Conservation (phyloP, 208 protist species). For the Trypanosoma melophagium region DNA sequence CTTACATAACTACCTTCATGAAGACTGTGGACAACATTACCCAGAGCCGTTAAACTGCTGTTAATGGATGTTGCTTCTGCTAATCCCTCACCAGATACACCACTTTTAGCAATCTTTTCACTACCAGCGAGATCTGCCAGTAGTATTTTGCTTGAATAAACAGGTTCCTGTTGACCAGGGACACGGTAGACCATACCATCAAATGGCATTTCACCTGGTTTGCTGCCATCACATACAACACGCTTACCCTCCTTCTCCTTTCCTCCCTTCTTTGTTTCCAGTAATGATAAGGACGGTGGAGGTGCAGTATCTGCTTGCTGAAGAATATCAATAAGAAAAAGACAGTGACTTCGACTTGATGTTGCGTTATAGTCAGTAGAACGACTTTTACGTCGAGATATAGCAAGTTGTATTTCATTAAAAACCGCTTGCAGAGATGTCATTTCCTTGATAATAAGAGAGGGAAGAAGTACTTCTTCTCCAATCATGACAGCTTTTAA, state of each 20-base stretch:
- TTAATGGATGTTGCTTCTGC: slow-evolving; percentile 61
- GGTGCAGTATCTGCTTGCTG: slow-evolving; percentile 73
- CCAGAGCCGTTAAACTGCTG: slow-evolving; percentile 63
- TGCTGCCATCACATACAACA: not conserved
- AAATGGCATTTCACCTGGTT: slow-evolving; percentile 69
- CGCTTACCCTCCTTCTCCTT: slow-evolving; percentile 21
- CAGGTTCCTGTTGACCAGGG: slow-evolving; percentile 71
- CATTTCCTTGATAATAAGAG: slow-evolving; percentile 37
- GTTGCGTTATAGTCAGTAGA: slow-evolving; percentile 48
- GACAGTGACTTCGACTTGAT: slow-evolving; percentile 62
- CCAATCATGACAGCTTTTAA: slow-evolving; percentile 74
- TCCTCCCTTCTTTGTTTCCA: slow-evolving; percentile 34
- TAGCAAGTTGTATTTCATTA: slow-evolving; percentile 43
- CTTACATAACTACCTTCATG: slow-evolving; percentile 35
- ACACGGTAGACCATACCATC: slow-evolving; percentile 62
- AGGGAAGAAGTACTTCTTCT: slow-evolving; percentile 37
- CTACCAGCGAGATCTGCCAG: slow-evolving; percentile 73
- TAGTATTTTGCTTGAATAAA: slow-evolving; percentile 83
- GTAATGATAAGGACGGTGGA: slow-evolving; percentile 55
- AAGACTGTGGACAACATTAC: slow-evolving; percentile 62
- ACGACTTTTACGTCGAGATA: slow-evolving; percentile 32
- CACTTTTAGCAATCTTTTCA: slow-evolving; percentile 48
- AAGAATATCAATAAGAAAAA: slow-evolving; percentile 62
- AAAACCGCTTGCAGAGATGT: slow-evolving; percentile 37
- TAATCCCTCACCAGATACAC: slow-evolving; percentile 36